Evolutionary conservation across 2,329 filamentous ascomycete genomes (phyloP), one percentile per base, ranked within the genome.

Genomic region (Xylariaceae sp.): DNA sequence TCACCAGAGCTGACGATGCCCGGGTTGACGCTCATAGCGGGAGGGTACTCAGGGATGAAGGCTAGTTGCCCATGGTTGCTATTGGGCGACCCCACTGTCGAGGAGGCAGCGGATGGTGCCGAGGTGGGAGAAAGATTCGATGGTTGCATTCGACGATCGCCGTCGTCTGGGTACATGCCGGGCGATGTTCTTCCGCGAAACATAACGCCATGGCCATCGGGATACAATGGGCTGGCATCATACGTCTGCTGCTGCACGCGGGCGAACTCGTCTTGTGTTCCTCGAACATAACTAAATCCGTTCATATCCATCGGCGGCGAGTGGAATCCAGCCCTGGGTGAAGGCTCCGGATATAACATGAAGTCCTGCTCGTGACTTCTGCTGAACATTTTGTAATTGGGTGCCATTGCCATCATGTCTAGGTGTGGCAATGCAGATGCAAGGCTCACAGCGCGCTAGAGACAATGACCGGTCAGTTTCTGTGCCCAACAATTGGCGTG

Each of bases 71-170:
- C 75, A 57, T 78, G 75, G 52, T 77, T 75, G 2, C 82, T 83
- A 57, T 81, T 79, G 21, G 83, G 83, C 19, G 83, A 87, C 45
- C 82, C 82, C 50, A 83, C 77, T 43, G 79, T 80, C 7, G 83
- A 86, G 1, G 83, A 86, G 6, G 82, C 72, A 4, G 79, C 80
- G 41, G 84, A 86, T 42, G 71, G 78, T 45, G 67, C 82, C 47
- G 79, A 85, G 20, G 73, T 74, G 48, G 76, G 81, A 49, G 75
- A 88, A 50, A 76, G 73, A 60, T 74, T 80, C 41, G 75, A 84
- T 22, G 74, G 78, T 14, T 75, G 72, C 20, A 76, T 59, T 47
- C 68, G 66, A 60, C 75, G 62, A 17, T 79, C 75, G 49, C 64
- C 60, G 42, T 80, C 77, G 34, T 80, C 77, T 17, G 65, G 57